Evolutionary conservation across 768 basidiomycete genomes (phyloP).

Genomic region (Russula sp.): DNA sequence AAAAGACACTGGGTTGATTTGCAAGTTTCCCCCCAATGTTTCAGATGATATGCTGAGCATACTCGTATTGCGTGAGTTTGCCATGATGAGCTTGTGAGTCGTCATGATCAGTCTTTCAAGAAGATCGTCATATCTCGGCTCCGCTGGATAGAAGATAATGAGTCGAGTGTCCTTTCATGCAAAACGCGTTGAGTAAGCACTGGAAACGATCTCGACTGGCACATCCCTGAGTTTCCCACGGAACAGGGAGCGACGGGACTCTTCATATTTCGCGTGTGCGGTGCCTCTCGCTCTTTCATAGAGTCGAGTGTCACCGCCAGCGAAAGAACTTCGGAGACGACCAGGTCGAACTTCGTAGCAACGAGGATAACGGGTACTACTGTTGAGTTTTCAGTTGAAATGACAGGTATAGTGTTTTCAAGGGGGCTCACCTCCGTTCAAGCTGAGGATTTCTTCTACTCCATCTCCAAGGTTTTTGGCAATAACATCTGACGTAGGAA

Average conservation of each 20-base stretch:
- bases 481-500: slow-evolving; percentile 1
- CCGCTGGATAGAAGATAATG: neutral
- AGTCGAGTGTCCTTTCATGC: neutral
- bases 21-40: neutral
- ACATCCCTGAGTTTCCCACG: neutral
- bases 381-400: neutral
- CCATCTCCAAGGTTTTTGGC: slow-evolving; percentile 1
- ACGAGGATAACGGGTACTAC: slow-evolving; percentile 14
- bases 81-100: slow-evolving; percentile 1
- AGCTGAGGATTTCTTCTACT: neutral
- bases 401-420: neutral
- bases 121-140: neutral
- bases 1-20: neutral
- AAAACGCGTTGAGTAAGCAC: neutral
- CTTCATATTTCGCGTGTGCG: neutral
- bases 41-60: no score
- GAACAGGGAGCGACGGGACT: neutral
- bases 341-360: slow-evolving; percentile 13
- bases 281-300: neutral
- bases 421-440: neutral
- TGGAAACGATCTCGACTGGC: slow-evolving; percentile 10
- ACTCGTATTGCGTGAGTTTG: neutral
- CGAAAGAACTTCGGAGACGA: neutral
- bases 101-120: neutral
- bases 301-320: neutral